Base-by-base conservation (phyloP, 192 early-diverging fungal genomes). In the Dimargaris cristalligena region DNA sequence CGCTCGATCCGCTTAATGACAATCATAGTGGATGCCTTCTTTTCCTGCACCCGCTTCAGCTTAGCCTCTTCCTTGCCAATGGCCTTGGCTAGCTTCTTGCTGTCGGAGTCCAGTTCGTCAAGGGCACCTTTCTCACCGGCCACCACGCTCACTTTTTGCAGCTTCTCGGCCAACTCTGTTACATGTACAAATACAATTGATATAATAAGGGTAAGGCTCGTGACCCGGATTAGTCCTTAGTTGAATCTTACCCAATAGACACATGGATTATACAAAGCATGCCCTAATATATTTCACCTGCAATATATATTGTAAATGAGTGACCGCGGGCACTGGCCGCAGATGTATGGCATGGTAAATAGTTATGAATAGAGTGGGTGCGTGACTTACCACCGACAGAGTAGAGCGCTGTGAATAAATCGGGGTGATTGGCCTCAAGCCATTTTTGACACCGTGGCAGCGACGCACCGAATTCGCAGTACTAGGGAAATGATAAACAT, bases 391-490 rank as follows among this genome's bases (percentile, higher is more conserved):
- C 51, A 16, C 32, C 32, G 13, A 71, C 72, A 50, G 72, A 62
- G 64, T 84, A 86, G 31, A 85, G 63, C 34, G 70, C 70, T 6
- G 74, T 72, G 64, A 76, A 83, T 34, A 84, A 49, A 1, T 71
- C 76, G 18, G 80, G 65, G 48, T 91, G 66, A 6, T 74, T 71
- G 25, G 71, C 69, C 31, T 74, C 65, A 34, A 92, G 73, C 88
- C 88, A 91, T 50, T 73, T 61, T 62, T 89, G 83, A 70, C 89
- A 97, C 64, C 88, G 84, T 57, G 84, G 81, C 41, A 77, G 69
- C 20, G 86, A 84, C 28, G 84, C 80, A n/a, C 84, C 79, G 59
- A 86, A 92, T 75, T 90, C 89, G 74, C 93, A 97, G 72, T 90
- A 97, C 87, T 89, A 41, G 38, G 38, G 38, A 41, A 41, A 16